A percentile compares a stretch with the other conserved stretches of the same genome.
phyloP scores from a whole-genome alignment of 331 rosid species.

The Quercus lobata region DNA sequence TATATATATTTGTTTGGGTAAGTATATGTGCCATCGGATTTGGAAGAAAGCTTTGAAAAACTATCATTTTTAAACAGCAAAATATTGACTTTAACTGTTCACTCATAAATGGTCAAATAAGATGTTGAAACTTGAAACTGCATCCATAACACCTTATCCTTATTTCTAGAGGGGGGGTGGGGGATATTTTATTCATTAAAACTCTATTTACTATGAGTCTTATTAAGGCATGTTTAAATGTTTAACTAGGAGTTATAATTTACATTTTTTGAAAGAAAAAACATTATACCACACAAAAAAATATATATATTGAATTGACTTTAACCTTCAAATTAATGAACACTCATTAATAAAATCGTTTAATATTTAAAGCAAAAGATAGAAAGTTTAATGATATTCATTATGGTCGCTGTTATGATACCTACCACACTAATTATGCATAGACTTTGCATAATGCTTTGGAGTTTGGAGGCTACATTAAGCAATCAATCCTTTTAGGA shows the following conservation, averaged over 20 bases:
- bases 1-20: background rate
- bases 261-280: no score
- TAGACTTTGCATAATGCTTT: slow-evolving; percentile 15
- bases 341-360: no score
- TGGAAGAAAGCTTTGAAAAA: background rate
- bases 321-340: no score
- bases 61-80: background rate
- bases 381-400: background rate
- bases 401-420: background rate
- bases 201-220: no score
- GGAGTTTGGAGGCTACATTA: background rate
- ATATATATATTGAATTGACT: no score
- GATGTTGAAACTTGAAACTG: background rate
- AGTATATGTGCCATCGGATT: background rate
- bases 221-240: no score
- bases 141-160: background rate
- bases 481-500: background rate
- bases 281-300: no score
- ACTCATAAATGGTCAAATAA: background rate
- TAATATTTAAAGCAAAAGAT: no score
- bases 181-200: background rate
- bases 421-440: slow-evolving; percentile 2
- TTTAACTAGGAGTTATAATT: no score
- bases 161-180: background rate
- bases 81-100: background rate